Evolutionary conservation across 2,329 filamentous ascomycete genomes (phyloP), one percentile per base, ranked within the genome.

Genomic region (Talaromyces sp.): DNA sequence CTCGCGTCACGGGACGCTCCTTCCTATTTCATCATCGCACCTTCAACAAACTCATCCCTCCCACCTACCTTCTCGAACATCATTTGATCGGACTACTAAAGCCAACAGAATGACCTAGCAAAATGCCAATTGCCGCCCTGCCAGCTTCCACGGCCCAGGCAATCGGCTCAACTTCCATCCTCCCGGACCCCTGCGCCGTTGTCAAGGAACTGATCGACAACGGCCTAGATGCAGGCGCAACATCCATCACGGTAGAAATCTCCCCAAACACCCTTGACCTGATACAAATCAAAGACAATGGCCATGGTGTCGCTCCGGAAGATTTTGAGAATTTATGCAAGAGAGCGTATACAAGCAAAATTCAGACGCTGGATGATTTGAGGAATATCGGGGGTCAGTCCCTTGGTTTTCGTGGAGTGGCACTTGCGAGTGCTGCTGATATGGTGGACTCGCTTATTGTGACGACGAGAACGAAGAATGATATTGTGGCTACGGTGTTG

Each of bases 201-300:
- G 82, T 87, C 63, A 89, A 89, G 72, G 88, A 90, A 72, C 83
- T 90, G 45, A 74, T 90, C 45, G 88, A 90, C 67, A 90, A 90
- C 73, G 82, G 87, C n/a, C 79, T 90, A 11, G 88, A 90, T 75
- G 87, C 87, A 5, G 79, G 81, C 54, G 85, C 87, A 1, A 84
- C 84, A 2, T 82, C 82, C 1, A 77, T 90, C 43, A 78, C 81
- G 10, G 75, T 90, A 41, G 86, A 89, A 66, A 81, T 89, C 7
- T 82, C 84, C 13, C 70, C 77, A 56, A 88, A 89, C 69, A 84
- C 85, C 0, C 73, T 90, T 61, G 86, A 88, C 70, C 70, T 82
- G n/a, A 84, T 90, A 35, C 86, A 88, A 68, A 82, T 89, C 52
- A 85, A 82, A 63, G 86, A 88, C 74, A 89, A 89, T 73, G 87